Base-by-base conservation (phyloP, 768 basidiomycete species). In the Rhodotorula paludigena region DNA sequence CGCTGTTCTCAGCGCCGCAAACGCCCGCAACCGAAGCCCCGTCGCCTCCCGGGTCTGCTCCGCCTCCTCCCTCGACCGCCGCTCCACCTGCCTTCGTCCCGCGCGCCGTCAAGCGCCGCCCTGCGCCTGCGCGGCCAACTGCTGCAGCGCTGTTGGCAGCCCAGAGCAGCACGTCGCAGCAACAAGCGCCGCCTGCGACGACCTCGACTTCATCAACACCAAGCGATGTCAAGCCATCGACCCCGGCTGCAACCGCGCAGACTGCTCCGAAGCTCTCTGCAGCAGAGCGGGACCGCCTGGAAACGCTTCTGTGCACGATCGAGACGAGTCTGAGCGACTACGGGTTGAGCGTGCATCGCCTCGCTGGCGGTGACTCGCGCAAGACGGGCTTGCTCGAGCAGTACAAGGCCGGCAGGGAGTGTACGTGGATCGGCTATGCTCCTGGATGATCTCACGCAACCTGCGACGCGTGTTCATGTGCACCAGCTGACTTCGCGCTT, bases 61-160 rank as follows among this genome's bases (percentile, higher is more conserved):
- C 25, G 23, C 33, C 38, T 28, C 38, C 16, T 38, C 36, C 25
- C 28, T n/a, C 38, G 1, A 23, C 16, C 21, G 39, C 30, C 2
- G 30, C 12, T 14, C 18, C 39, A 35, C 49, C 49, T 18, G 30
- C 63, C 16, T 36, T 66, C 60, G 65, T 61, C 1, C 65, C 65
- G n/a, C 59, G 65, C 16, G 60, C 65, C 8, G 15, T 66, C 47
- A 66, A 66, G 60, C 45, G 55, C 12, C 48, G 44, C 18, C 39
- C 55, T 3, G 11, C 36, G 7, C 16, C 25, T 9, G 16, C 21
- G 2, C 42, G 57, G 0, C 9, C 38, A 38, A 25, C 14, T 14
- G 52, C 38, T 2, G 41, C 30, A 33, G 41, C 41, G 10, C 15
- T 30, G 10, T 12, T 28, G 5, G n/a, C 44, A 1, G 8, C 14